phyloP scores from a whole-genome alignment of 2,329 filamentous ascomycete species.

The Diaporthe humulicola region DNA sequence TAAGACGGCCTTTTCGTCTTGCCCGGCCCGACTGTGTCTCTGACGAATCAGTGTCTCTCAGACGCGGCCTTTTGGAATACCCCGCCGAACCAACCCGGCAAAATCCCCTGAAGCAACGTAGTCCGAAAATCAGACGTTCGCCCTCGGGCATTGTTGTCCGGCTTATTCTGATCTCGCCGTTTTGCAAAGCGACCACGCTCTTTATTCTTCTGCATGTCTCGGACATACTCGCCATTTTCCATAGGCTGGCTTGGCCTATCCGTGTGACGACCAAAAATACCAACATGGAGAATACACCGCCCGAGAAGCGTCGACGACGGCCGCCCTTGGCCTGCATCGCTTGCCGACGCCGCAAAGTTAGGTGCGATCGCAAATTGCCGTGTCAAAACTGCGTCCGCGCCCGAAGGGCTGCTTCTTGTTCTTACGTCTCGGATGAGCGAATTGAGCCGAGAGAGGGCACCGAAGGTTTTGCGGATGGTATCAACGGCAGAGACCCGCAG shows the following conservation, averaged over 20 bases:
- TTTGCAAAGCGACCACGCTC: neutral
- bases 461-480: constrained; percentile 4
- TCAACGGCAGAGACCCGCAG: constrained; percentile 21
- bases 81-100: neutral
- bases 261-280: neutral
- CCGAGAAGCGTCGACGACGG: constrained; percentile 40
- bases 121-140: constrained; percentile 1
- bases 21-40: neutral
- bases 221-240: constrained; percentile 6
- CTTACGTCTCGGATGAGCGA: constrained; percentile 48
- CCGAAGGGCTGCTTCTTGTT: constrained; percentile 49
- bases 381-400: constrained; percentile 58
- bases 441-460: constrained; percentile 31
- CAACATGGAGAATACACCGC: constrained; percentile 29
- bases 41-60: neutral
- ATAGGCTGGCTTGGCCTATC: neutral
- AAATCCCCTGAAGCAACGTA: neutral
- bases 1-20: constrained; percentile 13
- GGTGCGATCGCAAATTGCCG: constrained; percentile 56
- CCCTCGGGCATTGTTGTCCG: neutral
- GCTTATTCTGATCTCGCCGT: neutral
- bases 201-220: constrained; percentile 2
- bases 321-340: constrained; percentile 50
- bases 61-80: neutral
- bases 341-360: constrained; percentile 59